Base-by-base conservation (phyloP, 495 filamentous ascomycete species). In the Sphaerosporella brunnea region DNA sequence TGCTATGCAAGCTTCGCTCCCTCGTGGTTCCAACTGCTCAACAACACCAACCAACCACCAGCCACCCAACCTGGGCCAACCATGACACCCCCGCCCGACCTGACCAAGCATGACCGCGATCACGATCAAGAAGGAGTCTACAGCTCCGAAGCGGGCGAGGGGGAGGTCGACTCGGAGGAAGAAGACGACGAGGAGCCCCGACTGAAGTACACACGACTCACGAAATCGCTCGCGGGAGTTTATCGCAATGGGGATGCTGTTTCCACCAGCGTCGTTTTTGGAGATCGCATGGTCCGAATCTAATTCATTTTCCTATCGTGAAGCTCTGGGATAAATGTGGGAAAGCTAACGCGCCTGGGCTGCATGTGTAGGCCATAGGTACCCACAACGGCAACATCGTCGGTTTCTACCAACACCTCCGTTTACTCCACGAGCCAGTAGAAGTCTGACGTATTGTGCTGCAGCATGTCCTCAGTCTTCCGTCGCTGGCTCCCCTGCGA, bases 311-410 rank as follows among this genome's bases (percentile, higher is more conserved):
- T 21, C 46, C 5, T 36, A 25, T 26, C 24, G n/a, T 40, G 10
- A 40, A 32, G 28, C 5, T 5, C 7, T 32, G 5, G 28, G 13
- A 32, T 32, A 32, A 32, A 32, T 32, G 13, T 7, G 28, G 28
- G 43, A 20, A 36, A 46, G 35, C 56, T 58, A 23, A 58, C 43
- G 20, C 43, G 43, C 28, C 30, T 8, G 11, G 20, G 3, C 16
- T 18, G 45, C 3, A 11, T 55, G 32, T 54, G 23, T 64, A 92
- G 84, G 80, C 96, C 47, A 68, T 92, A 51, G 90, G 90, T 53
- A 94, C 92, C 2, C 90, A 97, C 63, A 95, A 93, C 65, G 90
- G 90, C 53, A 93, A 90, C 56, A 84, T 96, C 55, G 86, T 93
- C 70, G 73, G 82, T 68, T 49, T n/a, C 20, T 36, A 40, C 32